A percentile compares a stretch with the other conserved stretches of the same genome.
These are phyloP conservation scores for Funneliformis caledonium DNA, from an alignment of 371 early-diverging fungal genomes.

Conservation along the genomic window DNA sequence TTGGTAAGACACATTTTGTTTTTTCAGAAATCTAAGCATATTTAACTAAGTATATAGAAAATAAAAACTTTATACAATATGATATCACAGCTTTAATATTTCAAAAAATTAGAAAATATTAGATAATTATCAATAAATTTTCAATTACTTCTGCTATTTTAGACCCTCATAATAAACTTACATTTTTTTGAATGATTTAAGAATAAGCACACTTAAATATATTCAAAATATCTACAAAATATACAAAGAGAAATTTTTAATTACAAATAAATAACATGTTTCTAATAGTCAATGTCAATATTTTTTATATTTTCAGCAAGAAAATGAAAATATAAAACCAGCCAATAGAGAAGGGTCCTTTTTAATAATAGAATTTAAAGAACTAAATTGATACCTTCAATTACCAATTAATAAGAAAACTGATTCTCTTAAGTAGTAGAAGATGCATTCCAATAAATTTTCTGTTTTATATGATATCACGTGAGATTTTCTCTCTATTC, in stretches of 20 bases:
- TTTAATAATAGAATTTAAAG: not conserved
- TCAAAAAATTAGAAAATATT: not conserved
- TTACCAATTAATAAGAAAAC: not conserved
- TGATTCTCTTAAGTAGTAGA: not conserved
- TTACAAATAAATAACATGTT: too few relatives aligned
- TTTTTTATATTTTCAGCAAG: too few relatives aligned
- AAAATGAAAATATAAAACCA: too few relatives aligned
- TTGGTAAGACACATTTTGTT: not conserved
- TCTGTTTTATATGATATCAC: not conserved
- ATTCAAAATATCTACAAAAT: too few relatives aligned
- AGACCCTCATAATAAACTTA: too few relatives aligned
- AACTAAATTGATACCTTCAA: constrained; percentile 18
- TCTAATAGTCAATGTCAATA: too few relatives aligned
- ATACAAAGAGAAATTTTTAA: not conserved
- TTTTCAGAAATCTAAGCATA: not conserved
- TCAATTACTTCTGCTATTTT: not conserved
- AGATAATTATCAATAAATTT: not conserved
- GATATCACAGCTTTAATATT: not conserved
- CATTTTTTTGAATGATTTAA: too few relatives aligned
- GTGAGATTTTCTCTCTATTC: constrained; percentile 9
- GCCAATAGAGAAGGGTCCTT: too few relatives aligned
- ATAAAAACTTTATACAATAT: not conserved
- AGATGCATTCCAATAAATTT: not conserved
- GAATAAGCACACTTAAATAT: too few relatives aligned
- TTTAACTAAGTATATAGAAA: not conserved